Percentiles rank a stretch among this genome's conserved stretches.
These are phyloP conservation scores for Cryptococcus depauperatus DNA, from an alignment of 1,284 basidiomycete species.

Conservation along the genomic window DNA sequence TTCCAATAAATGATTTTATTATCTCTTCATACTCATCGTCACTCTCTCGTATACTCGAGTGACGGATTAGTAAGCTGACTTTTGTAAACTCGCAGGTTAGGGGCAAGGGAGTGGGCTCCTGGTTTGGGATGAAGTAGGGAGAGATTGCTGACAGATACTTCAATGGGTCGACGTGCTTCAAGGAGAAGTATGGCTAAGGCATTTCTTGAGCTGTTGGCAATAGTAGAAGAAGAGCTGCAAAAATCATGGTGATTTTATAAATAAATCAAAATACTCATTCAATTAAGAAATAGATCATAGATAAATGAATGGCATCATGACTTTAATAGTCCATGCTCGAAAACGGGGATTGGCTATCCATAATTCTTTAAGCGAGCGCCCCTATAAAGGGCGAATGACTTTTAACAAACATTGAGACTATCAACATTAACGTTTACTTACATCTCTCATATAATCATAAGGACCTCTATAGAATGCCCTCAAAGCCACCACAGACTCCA, in stretches of 20 bases:
- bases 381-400: too few species aligned
- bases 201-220: background rate
- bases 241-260: too few species aligned
- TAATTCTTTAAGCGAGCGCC: too few species aligned
- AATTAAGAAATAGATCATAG: too few species aligned
- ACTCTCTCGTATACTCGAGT: conserved; percentile 45
- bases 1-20: conserved; percentile 46
- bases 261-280: too few species aligned
- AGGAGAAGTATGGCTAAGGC: background rate
- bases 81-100: conserved; percentile 26
- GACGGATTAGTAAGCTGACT: conserved; percentile 38
- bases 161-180: conserved; percentile 9
- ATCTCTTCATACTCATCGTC: conserved; percentile 47
- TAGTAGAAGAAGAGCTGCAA: background rate
- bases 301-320: too few species aligned
- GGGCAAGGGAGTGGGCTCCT: conserved; percentile 34
- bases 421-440: too few species aligned
- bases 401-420: too few species aligned
- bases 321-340: too few species aligned
- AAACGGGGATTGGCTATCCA: too few species aligned
- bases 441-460: too few species aligned
- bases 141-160: conserved; percentile 42
- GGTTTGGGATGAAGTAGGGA: conserved; percentile 36
- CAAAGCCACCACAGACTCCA: conserved; percentile 13
- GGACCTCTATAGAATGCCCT: too few species aligned